Evolutionary conservation across 164 flowering plant genomes (phyloP).

Genomic region (Platanus orientalis): DNA sequence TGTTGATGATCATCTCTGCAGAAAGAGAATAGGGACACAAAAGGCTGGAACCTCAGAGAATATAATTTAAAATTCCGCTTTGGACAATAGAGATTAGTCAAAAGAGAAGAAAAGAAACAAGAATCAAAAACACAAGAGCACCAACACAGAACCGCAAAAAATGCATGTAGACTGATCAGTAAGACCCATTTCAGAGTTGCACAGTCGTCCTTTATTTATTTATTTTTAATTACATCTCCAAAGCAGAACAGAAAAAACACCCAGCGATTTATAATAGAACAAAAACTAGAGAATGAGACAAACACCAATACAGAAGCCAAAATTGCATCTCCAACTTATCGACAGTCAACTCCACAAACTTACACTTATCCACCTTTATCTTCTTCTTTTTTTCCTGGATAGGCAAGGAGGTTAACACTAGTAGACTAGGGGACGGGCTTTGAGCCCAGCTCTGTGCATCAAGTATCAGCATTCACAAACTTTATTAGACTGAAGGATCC

Average conservation of each 20-base stretch:
- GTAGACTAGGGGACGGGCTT: no score
- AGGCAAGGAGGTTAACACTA: no score
- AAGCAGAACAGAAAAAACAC: not conserved
- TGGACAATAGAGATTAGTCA: not conserved
- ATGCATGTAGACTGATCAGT: no score
- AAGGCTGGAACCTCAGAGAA: conserved; percentile 18
- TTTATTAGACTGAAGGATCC: no score
- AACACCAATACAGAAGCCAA: not conserved
- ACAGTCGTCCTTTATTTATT: no score
- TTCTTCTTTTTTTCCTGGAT: no score
- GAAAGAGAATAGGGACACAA: conserved; percentile 15
- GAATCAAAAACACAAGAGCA: not conserved
- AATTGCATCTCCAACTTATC: not conserved
- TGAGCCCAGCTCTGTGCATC: no score
- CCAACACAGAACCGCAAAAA: not conserved
- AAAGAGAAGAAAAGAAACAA: not conserved
- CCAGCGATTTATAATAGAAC: not conserved
- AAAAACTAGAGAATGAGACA: not conserved
- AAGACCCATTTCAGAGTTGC: no score
- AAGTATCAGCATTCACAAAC: no score
- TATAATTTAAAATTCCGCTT: not conserved
- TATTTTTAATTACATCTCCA: not conserved
- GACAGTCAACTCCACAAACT: no score
- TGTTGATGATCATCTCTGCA: conserved; percentile 64
- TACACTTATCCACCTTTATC: no score